Conservation (phyloP, 2,329 filamentous ascomycete genomes). For the Kalaharituber pfeilii region DNA sequence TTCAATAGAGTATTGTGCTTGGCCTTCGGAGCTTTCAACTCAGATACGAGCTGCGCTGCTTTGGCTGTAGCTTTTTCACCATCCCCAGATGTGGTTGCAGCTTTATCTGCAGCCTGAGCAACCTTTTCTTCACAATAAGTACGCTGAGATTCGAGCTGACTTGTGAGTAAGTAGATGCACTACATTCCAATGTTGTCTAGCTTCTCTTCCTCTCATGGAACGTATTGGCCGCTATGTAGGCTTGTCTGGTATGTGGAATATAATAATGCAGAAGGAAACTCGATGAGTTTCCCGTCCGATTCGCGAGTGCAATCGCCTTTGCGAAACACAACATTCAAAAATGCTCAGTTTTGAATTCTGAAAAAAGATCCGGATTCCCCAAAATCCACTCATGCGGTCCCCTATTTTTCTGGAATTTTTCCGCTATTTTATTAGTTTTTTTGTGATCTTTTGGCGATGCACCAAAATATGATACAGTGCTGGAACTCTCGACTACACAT, state of each 20-base stretch:
- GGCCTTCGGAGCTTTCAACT: constrained; percentile 37
- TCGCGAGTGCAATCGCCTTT: no score
- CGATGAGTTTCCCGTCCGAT: constrained; percentile 77
- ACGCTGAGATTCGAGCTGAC: constrained; percentile 80
- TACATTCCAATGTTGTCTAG: constrained; percentile 71
- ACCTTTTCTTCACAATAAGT: constrained; percentile 90
- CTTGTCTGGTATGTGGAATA: not conserved
- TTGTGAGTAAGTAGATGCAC: constrained; percentile 84
- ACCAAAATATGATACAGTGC: no score
- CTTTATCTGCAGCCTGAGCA: constrained; percentile 77
- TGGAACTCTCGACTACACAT: no score
- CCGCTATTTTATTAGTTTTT: no score
- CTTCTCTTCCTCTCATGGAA: constrained; percentile 39
- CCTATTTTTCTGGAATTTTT: no score
- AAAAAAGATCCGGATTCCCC: no score
- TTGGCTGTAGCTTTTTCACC: constrained; percentile 44
- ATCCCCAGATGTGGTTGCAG: constrained; percentile 46
- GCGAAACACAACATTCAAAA: no score
- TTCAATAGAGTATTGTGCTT: constrained; percentile 37
- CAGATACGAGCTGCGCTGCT: constrained; percentile 34
- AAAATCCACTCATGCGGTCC: constrained; percentile 15
- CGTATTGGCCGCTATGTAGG: constrained; percentile 29
- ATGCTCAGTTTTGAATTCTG: constrained; percentile 20
- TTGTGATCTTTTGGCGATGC: no score
- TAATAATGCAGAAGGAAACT: constrained; percentile 44